Evolutionary conservation across 768 basidiomycete species (phyloP).

Genomic region (Filobasidium wieringae): DNA sequence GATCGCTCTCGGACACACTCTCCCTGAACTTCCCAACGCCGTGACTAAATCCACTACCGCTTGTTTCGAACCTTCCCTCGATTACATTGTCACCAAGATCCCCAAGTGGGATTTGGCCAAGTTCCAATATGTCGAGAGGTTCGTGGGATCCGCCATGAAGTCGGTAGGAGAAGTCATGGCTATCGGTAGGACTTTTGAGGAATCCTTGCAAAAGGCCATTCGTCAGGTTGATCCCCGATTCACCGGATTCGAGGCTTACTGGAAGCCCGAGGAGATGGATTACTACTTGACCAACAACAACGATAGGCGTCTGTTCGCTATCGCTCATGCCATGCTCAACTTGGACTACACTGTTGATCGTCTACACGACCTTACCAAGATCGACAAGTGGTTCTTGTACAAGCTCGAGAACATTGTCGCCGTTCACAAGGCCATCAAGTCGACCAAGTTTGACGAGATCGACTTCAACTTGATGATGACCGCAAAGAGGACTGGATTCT

Average conservation of each 20-base stretch:
- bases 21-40: slow-evolving; percentile 94
- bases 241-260: slow-evolving; percentile 93
- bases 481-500: slow-evolving; percentile 91
- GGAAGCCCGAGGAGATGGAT: slow-evolving; percentile 74
- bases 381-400: slow-evolving; percentile 99
- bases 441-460: slow-evolving; percentile 56
- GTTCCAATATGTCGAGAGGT: slow-evolving; percentile 85
- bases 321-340: slow-evolving; percentile 96
- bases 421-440: slow-evolving; percentile 63
- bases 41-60: slow-evolving; percentile 99
- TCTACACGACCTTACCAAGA: slow-evolving; percentile 89
- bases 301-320: slow-evolving; percentile 90
- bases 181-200: slow-evolving; percentile 97
- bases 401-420: slow-evolving; percentile 98
- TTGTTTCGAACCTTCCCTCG: slow-evolving; percentile 95
- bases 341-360: slow-evolving; percentile 78
- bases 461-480: slow-evolving; percentile 65
- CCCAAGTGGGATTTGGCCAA: slow-evolving; percentile 99
- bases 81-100: slow-evolving; percentile 99
- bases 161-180: slow-evolving; percentile 99
- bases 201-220: slow-evolving; percentile 94
- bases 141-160: slow-evolving; percentile 97
- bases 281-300: slow-evolving; percentile 68
- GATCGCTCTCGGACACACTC: slow-evolving; percentile 91
- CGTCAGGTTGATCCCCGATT: slow-evolving; percentile 94